A percentile compares a stretch with the other conserved stretches of the same genome.
phyloP scores from a whole-genome alignment of 495 filamentous ascomycete genomes.

The Pyronema omphalodes region DNA sequence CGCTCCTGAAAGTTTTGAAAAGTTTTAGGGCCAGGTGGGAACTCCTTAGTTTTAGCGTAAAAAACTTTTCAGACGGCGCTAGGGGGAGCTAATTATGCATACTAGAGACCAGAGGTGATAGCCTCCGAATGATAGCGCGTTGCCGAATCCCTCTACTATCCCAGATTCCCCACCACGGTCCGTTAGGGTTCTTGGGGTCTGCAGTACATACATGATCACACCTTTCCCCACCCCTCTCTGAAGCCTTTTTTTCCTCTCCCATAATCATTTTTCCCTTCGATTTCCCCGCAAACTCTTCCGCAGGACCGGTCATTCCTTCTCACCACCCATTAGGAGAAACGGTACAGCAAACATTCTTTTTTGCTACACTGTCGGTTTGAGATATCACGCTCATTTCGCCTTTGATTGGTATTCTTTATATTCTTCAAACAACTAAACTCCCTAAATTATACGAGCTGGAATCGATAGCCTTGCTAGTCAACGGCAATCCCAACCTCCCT shows the following conservation, averaged over 20 bases:
- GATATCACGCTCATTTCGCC: background rate
- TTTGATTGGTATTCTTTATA: background rate
- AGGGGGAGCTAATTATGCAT: too few species aligned
- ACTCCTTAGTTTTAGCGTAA: too few species aligned
- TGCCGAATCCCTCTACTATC: too few species aligned
- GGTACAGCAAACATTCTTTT: background rate
- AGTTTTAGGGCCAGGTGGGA: too few species aligned
- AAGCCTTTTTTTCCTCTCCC: background rate
- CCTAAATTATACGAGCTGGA: background rate
- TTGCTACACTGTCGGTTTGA: background rate
- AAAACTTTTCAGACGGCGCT: too few species aligned
- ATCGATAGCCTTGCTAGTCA: background rate
- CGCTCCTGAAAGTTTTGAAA: too few species aligned
- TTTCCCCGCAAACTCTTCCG: background rate
- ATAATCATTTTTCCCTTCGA: background rate
- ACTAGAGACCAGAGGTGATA: too few species aligned
- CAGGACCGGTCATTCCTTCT: background rate
- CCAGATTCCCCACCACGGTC: too few species aligned
- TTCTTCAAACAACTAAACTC: background rate
- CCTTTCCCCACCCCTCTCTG: background rate
- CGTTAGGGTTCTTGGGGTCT: background rate
- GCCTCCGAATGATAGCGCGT: too few species aligned
- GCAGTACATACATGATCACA: background rate
- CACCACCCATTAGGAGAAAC: background rate
- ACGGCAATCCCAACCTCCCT: background rate